These are phyloP conservation scores for Buddleja alternifolia DNA, from an alignment of 257 asterid species.

Conservation along the genomic window DNA sequence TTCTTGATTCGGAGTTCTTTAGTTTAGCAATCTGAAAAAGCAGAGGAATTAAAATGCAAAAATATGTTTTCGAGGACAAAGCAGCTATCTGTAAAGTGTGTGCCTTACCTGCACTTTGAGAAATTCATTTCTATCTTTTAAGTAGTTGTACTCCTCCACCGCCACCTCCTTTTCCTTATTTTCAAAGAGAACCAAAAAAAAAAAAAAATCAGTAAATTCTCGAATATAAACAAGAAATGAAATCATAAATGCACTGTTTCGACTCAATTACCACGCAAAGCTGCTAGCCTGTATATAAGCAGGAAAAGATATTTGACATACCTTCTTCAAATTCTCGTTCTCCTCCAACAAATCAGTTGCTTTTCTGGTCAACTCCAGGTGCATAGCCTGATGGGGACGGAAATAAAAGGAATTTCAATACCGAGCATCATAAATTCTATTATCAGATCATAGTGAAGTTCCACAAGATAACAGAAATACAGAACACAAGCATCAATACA, in stretches of 20 bases:
- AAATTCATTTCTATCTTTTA: constrained; percentile 39
- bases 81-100: background rate
- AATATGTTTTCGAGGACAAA: background rate
- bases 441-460: background rate
- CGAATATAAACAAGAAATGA: background rate
- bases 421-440: background rate
- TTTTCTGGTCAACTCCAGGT: constrained; percentile 46
- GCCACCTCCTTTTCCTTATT: constrained; percentile 52
- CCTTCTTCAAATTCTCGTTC: constrained; percentile 56
- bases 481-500: background rate
- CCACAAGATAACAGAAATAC: background rate
- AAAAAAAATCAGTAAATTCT: background rate
- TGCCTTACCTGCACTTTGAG: constrained; percentile 42
- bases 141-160: constrained; percentile 30
- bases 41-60: background rate
- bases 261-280: background rate
- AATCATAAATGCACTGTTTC: background rate
- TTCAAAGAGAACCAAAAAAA: constrained; percentile 1
- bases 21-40: constrained; percentile 36
- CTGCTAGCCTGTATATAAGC: background rate
- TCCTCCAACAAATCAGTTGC: constrained; percentile 45
- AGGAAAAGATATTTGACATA: constrained; percentile 13
- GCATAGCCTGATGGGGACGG: constrained; percentile 42
- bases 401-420: background rate
- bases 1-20: constrained; percentile 32